These are phyloP conservation scores for Metarhizium rileyi DNA, from an alignment of 2,329 filamentous ascomycete genomes.

Conservation along the genomic window DNA sequence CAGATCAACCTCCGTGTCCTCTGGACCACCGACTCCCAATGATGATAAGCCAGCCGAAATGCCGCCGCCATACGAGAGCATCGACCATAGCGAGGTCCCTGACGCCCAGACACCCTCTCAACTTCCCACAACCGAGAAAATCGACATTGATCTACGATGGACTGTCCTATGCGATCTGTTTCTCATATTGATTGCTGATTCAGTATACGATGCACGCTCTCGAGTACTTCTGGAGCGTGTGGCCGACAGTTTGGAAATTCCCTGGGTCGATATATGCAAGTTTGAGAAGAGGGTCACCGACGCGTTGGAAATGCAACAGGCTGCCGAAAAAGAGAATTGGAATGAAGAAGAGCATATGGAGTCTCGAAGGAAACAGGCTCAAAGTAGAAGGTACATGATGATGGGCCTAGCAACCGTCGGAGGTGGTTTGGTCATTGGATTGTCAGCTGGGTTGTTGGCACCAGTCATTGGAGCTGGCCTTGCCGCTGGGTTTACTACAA, in stretches of 20 bases:
- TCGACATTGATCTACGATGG: conserved; percentile 95
- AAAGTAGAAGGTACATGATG: conserved; percentile 79
- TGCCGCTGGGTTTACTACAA: conserved; percentile 88
- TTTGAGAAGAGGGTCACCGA: conserved; percentile 98
- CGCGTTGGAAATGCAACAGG: conserved; percentile 94
- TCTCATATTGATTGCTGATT: conserved; percentile 91
- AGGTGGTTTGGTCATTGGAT: conserved; percentile 85
- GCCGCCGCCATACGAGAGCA: conserved; percentile 52
- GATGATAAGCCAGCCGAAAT: conserved; percentile 40
- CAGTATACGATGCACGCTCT: conserved; percentile 83
- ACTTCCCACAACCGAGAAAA: conserved; percentile 68
- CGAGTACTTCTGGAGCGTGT: conserved; percentile 76
- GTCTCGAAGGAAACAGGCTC: conserved; percentile 65
- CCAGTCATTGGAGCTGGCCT: conserved; percentile 91
- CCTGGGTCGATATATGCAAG: conserved; percentile 87
- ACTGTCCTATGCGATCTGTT: conserved; percentile 95
- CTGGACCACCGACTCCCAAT: conserved; percentile 12
- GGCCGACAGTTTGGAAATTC: conserved; percentile 67
- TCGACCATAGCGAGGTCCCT: conserved; percentile 61
- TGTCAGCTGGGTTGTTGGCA: conserved; percentile 84
- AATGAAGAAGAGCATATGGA: conserved; percentile 95
- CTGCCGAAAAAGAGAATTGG: conserved; percentile 92
- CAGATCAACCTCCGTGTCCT: conserved; percentile 13
- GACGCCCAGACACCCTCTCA: conserved; percentile 76
- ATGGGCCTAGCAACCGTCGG: conserved; percentile 97